A percentile compares a stretch with the other conserved stretches of the same genome.
phyloP scores from a whole-genome alignment of 768 basidiomycete species.

The Suillus subaureus region DNA sequence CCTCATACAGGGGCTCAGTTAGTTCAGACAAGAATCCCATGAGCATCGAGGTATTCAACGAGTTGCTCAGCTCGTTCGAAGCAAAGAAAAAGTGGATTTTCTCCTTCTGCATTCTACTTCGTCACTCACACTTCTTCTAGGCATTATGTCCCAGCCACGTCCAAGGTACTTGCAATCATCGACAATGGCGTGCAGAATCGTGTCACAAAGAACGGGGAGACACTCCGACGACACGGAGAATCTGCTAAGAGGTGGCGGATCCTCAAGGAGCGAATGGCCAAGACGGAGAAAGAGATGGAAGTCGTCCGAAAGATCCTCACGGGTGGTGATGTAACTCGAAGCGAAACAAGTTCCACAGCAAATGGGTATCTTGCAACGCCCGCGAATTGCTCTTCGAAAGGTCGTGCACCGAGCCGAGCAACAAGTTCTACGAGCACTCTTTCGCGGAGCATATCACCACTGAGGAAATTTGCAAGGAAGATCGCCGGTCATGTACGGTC shows the following conservation, averaged over 20 bases:
- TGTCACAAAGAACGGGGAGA: conserved; percentile 96
- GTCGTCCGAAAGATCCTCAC: conserved; percentile 60
- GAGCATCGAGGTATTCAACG: conserved; percentile 63
- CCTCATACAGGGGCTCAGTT: conserved; percentile 48
- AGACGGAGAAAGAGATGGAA: conserved; percentile 86
- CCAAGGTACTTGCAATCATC: conserved; percentile 90
- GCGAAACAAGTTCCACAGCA: conserved; percentile 70
- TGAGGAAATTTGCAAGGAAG: conserved; percentile 76
- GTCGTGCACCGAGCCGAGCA: conserved; percentile 42
- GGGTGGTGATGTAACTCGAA: conserved; percentile 51
- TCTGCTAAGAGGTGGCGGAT: conserved; percentile 85
- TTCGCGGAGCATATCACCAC: conserved; percentile 78
- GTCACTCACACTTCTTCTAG: conserved; percentile 41
- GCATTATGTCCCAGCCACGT: conserved; percentile 93
- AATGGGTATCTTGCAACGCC: conserved; percentile 72
- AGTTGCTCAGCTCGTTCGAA: conserved; percentile 74
- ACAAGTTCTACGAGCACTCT: conserved; percentile 52
- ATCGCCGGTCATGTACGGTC: conserved; percentile 53
- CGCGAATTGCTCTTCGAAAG: conserved; percentile 43
- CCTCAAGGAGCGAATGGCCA: conserved; percentile 74
- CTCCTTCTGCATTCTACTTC: conserved; percentile 11
- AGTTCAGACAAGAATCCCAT: conserved; percentile 53
- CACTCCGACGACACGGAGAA: conserved; percentile 85
- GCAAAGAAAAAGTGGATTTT: conserved; percentile 81
- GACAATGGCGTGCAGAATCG: conserved; percentile 93